Percentiles rank a stretch among this genome's conserved stretches.
phyloP scores from a whole-genome alignment of 768 basidiomycete genomes.

The Psilocybe tampanensis region DNA sequence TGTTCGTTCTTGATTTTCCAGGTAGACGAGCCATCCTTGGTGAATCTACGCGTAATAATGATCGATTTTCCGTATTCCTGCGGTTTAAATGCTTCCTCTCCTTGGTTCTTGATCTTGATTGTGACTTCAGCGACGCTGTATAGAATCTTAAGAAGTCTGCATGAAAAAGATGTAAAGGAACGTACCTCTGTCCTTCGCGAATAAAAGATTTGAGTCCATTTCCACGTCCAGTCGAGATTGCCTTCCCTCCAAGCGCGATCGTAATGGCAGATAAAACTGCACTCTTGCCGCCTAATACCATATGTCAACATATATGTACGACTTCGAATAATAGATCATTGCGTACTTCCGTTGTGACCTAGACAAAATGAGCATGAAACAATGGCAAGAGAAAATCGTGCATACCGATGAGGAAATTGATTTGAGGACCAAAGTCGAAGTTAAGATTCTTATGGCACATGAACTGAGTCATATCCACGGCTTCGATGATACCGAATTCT shows the following conservation, averaged over 20 bases:
- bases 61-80: slow-evolving; percentile 88
- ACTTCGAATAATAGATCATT: background rate
- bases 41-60: slow-evolving; percentile 79
- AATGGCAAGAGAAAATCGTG: background rate
- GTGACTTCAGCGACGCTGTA: slow-evolving; percentile 72
- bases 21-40: slow-evolving; percentile 68
- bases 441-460: slow-evolving; percentile 92
- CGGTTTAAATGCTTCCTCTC: slow-evolving; percentile 85
- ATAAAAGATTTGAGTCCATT: slow-evolving; percentile 84
- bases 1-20: slow-evolving; percentile 85
- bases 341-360: slow-evolving; percentile 93
- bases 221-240: slow-evolving; percentile 88
- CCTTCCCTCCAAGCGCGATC: slow-evolving; percentile 92
- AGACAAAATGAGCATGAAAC: background rate
- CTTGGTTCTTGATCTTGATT: slow-evolving; percentile 85
- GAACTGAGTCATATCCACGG: slow-evolving; percentile 87
- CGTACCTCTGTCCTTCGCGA: slow-evolving; percentile 79
- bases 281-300: slow-evolving; percentile 82
- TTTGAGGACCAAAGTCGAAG: slow-evolving; percentile 88
- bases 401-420: slow-evolving; percentile 95
- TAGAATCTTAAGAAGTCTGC: background rate
- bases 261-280: slow-evolving; percentile 93
- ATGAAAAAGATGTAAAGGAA: slow-evolving; percentile 7
- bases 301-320: background rate
- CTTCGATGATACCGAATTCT: slow-evolving; percentile 86